Evolutionary conservation across 148 eudicot species (phyloP).

Genomic region (Suaeda aralocaspica): DNA sequence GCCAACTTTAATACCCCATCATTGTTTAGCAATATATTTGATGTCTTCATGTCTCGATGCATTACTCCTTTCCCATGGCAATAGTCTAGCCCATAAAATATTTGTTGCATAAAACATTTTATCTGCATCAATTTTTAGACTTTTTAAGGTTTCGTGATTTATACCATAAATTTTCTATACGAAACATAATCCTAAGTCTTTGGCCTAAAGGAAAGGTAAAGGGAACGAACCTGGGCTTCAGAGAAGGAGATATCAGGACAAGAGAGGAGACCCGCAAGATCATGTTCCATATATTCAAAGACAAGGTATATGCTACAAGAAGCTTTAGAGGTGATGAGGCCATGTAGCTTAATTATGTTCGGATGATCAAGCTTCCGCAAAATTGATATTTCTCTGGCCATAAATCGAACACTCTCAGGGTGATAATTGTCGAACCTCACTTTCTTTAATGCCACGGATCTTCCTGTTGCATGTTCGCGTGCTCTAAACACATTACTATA

Average conservation of each 20-base stretch:
- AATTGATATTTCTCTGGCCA: slow-evolving; percentile 84
- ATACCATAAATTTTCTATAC: no score
- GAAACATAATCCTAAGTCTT: no score
- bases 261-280: slow-evolving; percentile 77
- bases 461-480: slow-evolving; percentile 59
- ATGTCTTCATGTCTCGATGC: slow-evolving; percentile 82
- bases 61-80: slow-evolving; percentile 77
- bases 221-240: slow-evolving; percentile 58
- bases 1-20: slow-evolving; percentile 77
- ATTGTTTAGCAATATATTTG: slow-evolving; percentile 74
- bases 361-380: slow-evolving; percentile 93
- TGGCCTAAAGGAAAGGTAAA: background rate
- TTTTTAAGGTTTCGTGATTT: no score
- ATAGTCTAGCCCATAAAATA: slow-evolving; percentile 65
- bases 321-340: slow-evolving; percentile 64
- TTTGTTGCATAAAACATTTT: slow-evolving; percentile 83
- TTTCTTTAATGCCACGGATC: slow-evolving; percentile 76
- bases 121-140: slow-evolving; percentile 38
- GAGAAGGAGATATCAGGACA: slow-evolving; percentile 62
- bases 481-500: slow-evolving; percentile 87
- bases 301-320: slow-evolving; percentile 80
- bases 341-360: slow-evolving; percentile 74
- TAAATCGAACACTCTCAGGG: slow-evolving; percentile 80
- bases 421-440: slow-evolving; percentile 83
- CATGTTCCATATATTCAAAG: slow-evolving; percentile 97